Conservation (phyloP, 2,329 filamentous ascomycete genomes). For the Teratosphaeria gauchensis region DNA sequence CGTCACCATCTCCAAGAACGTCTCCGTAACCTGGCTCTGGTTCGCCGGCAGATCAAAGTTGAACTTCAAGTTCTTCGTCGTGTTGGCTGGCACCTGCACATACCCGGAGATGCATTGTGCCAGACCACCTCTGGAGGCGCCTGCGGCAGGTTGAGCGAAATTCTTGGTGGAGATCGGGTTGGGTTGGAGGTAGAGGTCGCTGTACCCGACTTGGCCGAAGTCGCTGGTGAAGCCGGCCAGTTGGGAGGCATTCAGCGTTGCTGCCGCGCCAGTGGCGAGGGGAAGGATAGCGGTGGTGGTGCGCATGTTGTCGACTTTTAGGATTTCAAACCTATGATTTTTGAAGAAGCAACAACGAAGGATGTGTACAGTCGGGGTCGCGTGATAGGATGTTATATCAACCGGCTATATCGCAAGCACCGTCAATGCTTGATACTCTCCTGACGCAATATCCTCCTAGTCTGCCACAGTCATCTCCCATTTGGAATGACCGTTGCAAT, state of each 20-base stretch:
- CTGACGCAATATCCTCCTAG: too few species aligned
- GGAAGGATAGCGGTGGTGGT: not conserved
- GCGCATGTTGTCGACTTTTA: not conserved
- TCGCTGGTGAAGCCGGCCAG: not conserved
- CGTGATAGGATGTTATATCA: too few species aligned
- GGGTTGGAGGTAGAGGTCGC: not conserved
- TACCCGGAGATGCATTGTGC: constrained; percentile 21
- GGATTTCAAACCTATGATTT: not conserved
- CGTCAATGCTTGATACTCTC: too few species aligned
- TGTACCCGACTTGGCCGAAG: not conserved
- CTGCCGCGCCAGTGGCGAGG: not conserved
- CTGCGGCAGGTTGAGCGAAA: constrained; percentile 11
- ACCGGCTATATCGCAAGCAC: too few species aligned
- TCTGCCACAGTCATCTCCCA: too few species aligned
- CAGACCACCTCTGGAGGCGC: constrained; percentile 15
- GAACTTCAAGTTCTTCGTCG: constrained; percentile 19
- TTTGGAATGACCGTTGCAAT: too few species aligned
- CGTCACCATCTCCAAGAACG: constrained; percentile 10
- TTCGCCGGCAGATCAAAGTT: constrained; percentile 19
- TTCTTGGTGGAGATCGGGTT: not conserved
- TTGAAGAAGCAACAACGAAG: too few species aligned
- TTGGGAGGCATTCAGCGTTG: not conserved
- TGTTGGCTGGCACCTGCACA: constrained; percentile 16
- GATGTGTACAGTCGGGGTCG: too few species aligned
- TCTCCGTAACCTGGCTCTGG: constrained; percentile 20